Percentiles rank a stretch among this genome's conserved stretches.
Evolutionary conservation across 768 basidiomycete species (phyloP).

Genomic region (Rhodotorula paludigena): DNA sequence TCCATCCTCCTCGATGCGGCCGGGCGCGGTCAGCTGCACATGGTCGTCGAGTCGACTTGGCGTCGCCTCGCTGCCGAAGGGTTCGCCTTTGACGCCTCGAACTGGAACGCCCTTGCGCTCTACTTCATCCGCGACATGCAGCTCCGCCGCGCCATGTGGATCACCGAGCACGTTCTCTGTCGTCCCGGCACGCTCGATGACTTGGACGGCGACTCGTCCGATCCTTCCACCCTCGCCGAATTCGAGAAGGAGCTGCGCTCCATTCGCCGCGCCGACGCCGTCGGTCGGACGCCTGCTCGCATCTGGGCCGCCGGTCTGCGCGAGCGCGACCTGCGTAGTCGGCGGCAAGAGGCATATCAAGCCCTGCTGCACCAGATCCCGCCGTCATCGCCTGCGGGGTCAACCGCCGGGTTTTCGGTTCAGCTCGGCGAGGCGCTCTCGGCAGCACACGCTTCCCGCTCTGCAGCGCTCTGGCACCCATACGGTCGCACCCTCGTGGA

Average conservation of each 20-base stretch:
- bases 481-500: constrained; percentile 16
- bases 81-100: constrained; percentile 76
- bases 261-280: background rate
- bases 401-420: background rate
- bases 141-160: constrained; percentile 73
- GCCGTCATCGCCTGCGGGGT: no score
- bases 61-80: constrained; percentile 58
- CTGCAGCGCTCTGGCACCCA: constrained; percentile 10
- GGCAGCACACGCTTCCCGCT: background rate
- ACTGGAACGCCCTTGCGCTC: constrained; percentile 81
- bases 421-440: background rate
- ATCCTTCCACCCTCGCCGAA: background rate
- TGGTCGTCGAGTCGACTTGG: constrained; percentile 68
- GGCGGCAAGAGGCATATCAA: background rate
- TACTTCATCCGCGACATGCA: constrained; percentile 75
- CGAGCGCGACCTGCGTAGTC: background rate
- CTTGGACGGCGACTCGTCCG: background rate
- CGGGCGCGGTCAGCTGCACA: constrained; percentile 55
- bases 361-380: background rate
- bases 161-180: constrained; percentile 67
- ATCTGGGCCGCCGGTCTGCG: background rate
- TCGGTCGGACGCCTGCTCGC: constrained; percentile 4
- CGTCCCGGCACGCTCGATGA: background rate
- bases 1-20: constrained; percentile 76
- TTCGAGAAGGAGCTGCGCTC: constrained; percentile 1